A percentile compares a stretch with the other conserved stretches of the same genome.
These are phyloP conservation scores for Elongisporangium anandrum DNA, from an alignment of 352 stramenopile species.

Conservation along the genomic window DNA sequence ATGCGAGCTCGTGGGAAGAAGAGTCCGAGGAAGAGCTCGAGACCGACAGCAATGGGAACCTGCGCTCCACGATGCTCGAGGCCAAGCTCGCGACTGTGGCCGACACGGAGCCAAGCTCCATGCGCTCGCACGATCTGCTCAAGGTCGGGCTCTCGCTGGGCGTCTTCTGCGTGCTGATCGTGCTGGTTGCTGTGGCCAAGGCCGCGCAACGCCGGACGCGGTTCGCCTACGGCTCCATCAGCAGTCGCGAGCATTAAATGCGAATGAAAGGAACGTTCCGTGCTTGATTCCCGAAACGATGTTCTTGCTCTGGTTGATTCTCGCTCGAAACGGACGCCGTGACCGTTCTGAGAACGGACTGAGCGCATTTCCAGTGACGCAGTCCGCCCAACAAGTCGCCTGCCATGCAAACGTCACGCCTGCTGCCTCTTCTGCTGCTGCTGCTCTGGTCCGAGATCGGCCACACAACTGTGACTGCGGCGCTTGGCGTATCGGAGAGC, in stretches of 20 bases:
- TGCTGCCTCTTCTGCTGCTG: constrained; percentile 3
- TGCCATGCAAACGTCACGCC: background rate
- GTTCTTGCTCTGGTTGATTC: background rate
- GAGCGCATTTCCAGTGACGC: background rate
- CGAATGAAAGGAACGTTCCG: background rate
- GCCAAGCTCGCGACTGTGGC: constrained; percentile 17
- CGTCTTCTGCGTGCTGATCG: constrained; percentile 23
- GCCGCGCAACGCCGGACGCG: constrained; percentile 17
- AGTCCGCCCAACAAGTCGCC: background rate
- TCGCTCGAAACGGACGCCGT: background rate
- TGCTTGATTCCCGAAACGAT: background rate
- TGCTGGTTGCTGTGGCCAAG: constrained; percentile 24
- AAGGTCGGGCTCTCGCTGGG: constrained; percentile 13
- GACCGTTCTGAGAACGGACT: background rate
- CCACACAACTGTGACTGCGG: background rate
- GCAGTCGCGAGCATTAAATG: constrained; percentile 24
- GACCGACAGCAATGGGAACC: background rate
- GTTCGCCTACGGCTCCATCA: constrained; percentile 54
- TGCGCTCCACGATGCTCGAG: constrained; percentile 2
- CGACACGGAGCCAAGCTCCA: constrained; percentile 24
- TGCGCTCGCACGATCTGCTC: constrained; percentile 7
- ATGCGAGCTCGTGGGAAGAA: background rate
- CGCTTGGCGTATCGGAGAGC: constrained; percentile 10
- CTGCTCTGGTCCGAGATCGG: background rate
- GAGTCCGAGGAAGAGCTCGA: background rate